phyloP scores from a whole-genome alignment of 805 yeast species.

The Huiozyma naganishii region DNA sequence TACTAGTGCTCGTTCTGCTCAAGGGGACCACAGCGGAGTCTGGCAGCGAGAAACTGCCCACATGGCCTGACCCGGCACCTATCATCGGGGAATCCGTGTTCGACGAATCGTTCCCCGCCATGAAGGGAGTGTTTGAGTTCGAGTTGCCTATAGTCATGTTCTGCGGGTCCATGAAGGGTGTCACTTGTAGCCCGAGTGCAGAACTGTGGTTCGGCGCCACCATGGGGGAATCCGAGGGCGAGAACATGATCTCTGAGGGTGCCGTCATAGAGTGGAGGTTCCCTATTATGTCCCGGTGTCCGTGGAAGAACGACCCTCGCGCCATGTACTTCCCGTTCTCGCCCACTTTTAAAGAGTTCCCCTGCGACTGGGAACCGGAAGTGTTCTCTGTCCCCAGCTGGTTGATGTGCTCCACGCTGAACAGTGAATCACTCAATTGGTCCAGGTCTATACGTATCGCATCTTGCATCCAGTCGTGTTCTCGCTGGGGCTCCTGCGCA shows the following conservation, averaged over 20 bases:
- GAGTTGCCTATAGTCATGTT: no score
- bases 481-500: neutral
- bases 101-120: no score
- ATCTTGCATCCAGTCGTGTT: slow-evolving; percentile 4
- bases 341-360: neutral
- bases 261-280: neutral
- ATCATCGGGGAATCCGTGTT: no score
- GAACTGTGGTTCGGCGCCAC: slow-evolving; percentile 5
- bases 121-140: no score
- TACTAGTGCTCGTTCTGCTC: neutral
- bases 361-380: neutral
- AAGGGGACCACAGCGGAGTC: neutral
- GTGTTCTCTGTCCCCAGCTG: neutral
- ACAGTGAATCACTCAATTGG: slow-evolving; percentile 3
- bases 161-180: slow-evolving; percentile 9
- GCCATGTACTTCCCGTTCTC: no score
- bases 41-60: neutral
- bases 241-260: slow-evolving; percentile 4
- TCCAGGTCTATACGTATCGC: slow-evolving; percentile 8
- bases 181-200: slow-evolving; percentile 4
- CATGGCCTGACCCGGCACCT: no score
- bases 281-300: neutral
- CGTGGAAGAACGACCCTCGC: neutral
- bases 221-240: slow-evolving; percentile 8
- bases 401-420: neutral